These are phyloP conservation scores for Citrullus amarus DNA, from an alignment of 306 rosid genomes.

Conservation along the genomic window DNA sequence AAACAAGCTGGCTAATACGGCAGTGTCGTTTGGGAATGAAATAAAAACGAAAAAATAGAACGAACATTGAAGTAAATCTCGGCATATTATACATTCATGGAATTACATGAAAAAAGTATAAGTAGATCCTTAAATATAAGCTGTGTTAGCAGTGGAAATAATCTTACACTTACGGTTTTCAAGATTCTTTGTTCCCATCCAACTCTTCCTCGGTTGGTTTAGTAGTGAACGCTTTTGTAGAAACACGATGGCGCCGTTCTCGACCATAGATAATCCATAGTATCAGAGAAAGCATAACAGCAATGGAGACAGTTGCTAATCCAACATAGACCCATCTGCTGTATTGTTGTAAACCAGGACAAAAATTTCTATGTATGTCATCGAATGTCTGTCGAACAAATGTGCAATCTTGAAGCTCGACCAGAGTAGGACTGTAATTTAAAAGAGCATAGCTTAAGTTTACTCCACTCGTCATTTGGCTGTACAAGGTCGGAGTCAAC, in stretches of 20 bases:
- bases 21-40: too few relatives aligned
- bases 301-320: slow-evolving; percentile 28
- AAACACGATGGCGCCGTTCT: slow-evolving; percentile 27
- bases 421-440: slow-evolving; percentile 28
- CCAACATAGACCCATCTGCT: slow-evolving; percentile 29
- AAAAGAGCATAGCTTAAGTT: slow-evolving; percentile 24
- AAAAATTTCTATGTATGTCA: slow-evolving; percentile 19
- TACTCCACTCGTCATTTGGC: slow-evolving; percentile 26
- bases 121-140: background rate
- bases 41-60: background rate
- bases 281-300: slow-evolving; percentile 42
- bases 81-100: background rate
- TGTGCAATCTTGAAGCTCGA: slow-evolving; percentile 43
- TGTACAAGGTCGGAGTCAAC: slow-evolving; percentile 34
- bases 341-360: slow-evolving; percentile 30
- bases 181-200: slow-evolving; percentile 20
- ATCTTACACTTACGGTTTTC: background rate
- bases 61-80: background rate
- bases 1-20: background rate
- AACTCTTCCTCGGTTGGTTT: slow-evolving; percentile 10
- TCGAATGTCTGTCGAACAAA: slow-evolving; percentile 33
- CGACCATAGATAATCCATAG: slow-evolving; percentile 41
- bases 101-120: background rate
- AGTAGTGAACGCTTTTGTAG: background rate
- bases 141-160: background rate